Conservation (phyloP, 2,329 filamentous ascomycete genomes). For the Anthostomella pinea region DNA sequence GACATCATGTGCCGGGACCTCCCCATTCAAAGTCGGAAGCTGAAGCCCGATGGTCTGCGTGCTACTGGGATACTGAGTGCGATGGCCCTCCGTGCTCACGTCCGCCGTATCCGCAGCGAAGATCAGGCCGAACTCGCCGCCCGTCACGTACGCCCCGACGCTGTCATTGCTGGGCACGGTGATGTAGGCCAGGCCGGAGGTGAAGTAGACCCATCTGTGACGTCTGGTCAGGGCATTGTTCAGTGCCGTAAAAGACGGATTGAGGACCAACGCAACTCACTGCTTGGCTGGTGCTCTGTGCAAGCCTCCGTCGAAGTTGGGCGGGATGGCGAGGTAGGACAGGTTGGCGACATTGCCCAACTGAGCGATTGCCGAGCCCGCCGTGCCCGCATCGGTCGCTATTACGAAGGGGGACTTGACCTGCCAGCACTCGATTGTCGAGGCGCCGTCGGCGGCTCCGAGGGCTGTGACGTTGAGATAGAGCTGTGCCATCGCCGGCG, state of each 20-base stretch:
- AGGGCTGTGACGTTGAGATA: conserved; percentile 40
- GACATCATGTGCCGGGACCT: conserved; percentile 37
- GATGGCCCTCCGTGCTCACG: conserved; percentile 39
- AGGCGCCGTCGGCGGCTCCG: conserved; percentile 32
- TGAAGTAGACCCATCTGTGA: conserved; percentile 34
- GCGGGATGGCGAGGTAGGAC: conserved; percentile 35
- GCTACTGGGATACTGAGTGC: conserved; percentile 37
- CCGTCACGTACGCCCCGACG: conserved; percentile 33
- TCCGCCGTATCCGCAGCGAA: conserved; percentile 41
- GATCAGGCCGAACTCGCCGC: conserved; percentile 39
- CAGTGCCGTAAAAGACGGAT: not conserved
- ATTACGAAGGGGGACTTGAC: conserved; percentile 35
- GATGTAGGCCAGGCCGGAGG: conserved; percentile 40
- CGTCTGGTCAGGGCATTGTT: not conserved
- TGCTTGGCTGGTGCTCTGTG: conserved; percentile 42
- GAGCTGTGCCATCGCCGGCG: conserved; percentile 1
- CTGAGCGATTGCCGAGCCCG: conserved; percentile 27
- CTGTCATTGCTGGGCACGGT: conserved; percentile 36
- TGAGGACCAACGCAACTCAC: conserved; percentile 33
- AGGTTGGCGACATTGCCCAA: conserved; percentile 34
- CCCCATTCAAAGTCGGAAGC: conserved; percentile 35
- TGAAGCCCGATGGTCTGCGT: conserved; percentile 36
- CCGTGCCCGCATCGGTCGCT: conserved; percentile 31
- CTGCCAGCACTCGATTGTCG: conserved; percentile 44
- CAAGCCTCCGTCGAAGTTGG: conserved; percentile 36